Base-by-base conservation (phyloP, 2,329 filamentous ascomycete species). In the Alternaria hordeiaustralica region DNA sequence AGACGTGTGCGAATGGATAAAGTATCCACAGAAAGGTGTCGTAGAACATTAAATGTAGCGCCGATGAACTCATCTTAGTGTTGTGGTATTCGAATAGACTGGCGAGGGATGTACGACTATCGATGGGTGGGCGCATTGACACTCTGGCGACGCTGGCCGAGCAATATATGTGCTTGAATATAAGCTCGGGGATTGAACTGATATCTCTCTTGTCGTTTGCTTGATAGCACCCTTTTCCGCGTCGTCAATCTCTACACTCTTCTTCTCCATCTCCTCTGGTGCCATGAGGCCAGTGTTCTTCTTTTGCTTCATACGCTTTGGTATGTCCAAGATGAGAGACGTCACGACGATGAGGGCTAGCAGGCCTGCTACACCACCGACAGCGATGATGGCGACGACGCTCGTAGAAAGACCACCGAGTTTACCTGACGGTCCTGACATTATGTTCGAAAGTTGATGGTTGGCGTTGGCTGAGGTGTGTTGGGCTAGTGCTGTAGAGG, bases 361-460 rank as follows among this genome's bases (percentile, higher is more conserved):
- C 23, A 66, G 58, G n/a, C 44, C 64, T 28, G 54, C 55, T 30
- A 70, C 36, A 12, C 61, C 61, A 25, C 61, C 64, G 2, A 60
- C 60, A 20, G 58, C 60, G 33, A 70, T 67, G 54, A 61, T 30
- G 18, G 64, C 66, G 10, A 70, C 28, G 18, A 66, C n/a, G 3
- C 61, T 58, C 3, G 64, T 49, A 9, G 68, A 64, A 20, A 70
- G 54, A 13, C 54, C 54, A 3, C 61, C 61, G n/a, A 65, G 25
- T 33, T 21, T 45, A 33, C 49, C 50, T 49, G 58, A 58, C 46
- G 59, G 36, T 41, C 47, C 33, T 21, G 30, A 43, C 53, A 55
- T 55, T 41, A 3, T 50, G 44, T 20, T 49, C n/a, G 18, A 23
- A 28, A 20, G 15, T 6, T 13, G 55, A 7, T 28, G 23, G 25